These are phyloP conservation scores for Theobroma cacao DNA, from an alignment of 345 rosid genomes.

Conservation along the genomic window DNA sequence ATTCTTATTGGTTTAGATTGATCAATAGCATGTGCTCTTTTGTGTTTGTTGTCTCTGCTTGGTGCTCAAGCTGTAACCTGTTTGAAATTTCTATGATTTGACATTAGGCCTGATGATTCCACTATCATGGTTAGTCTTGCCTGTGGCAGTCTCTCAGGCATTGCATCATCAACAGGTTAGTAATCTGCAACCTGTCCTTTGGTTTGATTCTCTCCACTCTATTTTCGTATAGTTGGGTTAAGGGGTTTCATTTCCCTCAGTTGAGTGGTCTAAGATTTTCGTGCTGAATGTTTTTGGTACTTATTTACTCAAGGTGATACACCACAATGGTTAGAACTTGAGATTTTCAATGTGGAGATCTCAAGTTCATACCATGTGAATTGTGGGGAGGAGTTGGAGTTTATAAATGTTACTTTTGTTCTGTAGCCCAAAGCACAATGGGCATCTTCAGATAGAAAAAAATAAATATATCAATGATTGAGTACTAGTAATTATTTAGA, in stretches of 20 bases:
- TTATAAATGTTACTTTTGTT: neutral
- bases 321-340: neutral
- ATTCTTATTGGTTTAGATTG: neutral
- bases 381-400: neutral
- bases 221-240: neutral
- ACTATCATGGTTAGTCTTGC: conserved; percentile 56
- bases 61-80: neutral
- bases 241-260: too few relatives aligned
- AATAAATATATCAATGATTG: neutral
- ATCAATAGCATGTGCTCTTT: neutral
- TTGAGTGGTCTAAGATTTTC: too few relatives aligned
- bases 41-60: neutral
- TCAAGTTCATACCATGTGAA: neutral
- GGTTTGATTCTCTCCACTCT: neutral
- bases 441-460: neutral
- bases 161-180: conserved; percentile 89
- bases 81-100: conserved; percentile 7
- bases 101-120: conserved; percentile 71
- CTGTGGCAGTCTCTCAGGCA: conserved; percentile 93
- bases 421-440: neutral
- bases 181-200: neutral
- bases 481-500: neutral
- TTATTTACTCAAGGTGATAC: too few relatives aligned
- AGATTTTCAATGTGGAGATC: neutral
- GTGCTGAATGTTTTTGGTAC: too few relatives aligned